Conservation (phyloP, 208 protist species). For the Trichomonas tenax region DNA sequence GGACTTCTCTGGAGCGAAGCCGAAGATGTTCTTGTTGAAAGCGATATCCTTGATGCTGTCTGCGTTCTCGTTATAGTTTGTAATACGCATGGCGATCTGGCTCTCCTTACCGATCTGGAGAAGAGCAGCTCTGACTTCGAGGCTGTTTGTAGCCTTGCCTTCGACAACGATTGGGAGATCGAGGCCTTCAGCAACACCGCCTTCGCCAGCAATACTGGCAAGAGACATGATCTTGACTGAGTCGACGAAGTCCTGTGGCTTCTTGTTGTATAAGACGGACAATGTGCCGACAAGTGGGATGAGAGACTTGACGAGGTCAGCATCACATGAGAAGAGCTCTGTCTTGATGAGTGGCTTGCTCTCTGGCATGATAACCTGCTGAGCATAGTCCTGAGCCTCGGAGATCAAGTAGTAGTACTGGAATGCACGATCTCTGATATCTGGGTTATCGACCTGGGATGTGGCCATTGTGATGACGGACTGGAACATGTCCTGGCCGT, state of each 20-base stretch:
- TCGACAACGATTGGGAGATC: background rate
- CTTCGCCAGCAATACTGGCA: background rate
- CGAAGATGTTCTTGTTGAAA: slow-evolving; percentile 18
- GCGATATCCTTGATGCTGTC: background rate
- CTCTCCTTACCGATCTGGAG: background rate
- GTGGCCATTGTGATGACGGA: background rate
- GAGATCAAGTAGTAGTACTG: background rate
- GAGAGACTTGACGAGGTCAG: background rate
- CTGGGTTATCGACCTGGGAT: background rate
- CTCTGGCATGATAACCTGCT: background rate
- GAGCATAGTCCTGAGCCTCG: background rate
- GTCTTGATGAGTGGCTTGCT: background rate
- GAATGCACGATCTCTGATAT: background rate
- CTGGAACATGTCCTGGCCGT: background rate
- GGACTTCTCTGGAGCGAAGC: background rate
- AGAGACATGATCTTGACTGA: background rate
- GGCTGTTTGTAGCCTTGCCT: background rate
- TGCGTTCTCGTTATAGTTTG: background rate
- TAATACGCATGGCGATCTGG: background rate
- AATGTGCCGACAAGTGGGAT: background rate
- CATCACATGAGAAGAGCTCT: background rate
- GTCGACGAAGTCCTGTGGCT: background rate
- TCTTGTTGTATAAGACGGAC: background rate
- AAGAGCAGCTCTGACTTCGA: background rate
- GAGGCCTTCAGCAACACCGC: background rate